Conservation (phyloP, 1,139 yeast genomes). For the Maudiozyma humilis region DNA sequence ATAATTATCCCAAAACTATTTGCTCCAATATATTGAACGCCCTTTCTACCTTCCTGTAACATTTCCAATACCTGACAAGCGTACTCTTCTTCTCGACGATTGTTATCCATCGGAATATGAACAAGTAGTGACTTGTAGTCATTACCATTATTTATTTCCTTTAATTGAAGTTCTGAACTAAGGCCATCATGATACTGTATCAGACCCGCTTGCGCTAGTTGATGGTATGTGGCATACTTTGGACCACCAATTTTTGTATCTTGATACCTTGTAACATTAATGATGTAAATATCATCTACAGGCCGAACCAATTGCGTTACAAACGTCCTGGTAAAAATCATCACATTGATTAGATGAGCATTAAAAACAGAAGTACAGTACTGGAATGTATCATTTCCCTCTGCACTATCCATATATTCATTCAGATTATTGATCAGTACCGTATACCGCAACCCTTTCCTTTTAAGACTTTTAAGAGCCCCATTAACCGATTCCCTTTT, state of each 20-base stretch:
- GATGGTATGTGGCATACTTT: background rate
- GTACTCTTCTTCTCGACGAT: background rate
- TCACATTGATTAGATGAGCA: constrained; percentile 19
- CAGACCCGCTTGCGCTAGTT: constrained; percentile 19
- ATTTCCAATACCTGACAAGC: background rate
- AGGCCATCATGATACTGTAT: constrained; percentile 24
- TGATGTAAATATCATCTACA: constrained; percentile 5
- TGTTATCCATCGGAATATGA: constrained; percentile 3
- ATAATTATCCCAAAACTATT: background rate
- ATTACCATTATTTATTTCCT: constrained; percentile 3
- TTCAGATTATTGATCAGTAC: constrained; percentile 22
- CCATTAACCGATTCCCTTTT: constrained; percentile 1
- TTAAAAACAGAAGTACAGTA: constrained; percentile 8
- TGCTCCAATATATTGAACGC: constrained; percentile 3
- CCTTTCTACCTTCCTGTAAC: constrained; percentile 7
- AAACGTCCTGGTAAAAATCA: constrained; percentile 20
- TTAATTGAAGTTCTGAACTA: constrained; percentile 16
- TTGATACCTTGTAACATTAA: background rate
- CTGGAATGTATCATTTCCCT: background rate
- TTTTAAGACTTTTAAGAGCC: background rate
- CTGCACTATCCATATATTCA: constrained; percentile 9
- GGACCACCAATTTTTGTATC: background rate
- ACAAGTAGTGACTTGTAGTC: constrained; percentile 4
- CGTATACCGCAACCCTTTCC: constrained; percentile 3
- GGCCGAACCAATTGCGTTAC: constrained; percentile 13